Evolutionary conservation across 371 early-diverging fungal genomes (phyloP), one percentile per base, ranked within the genome.

Genomic region (Mucor irregularis): DNA sequence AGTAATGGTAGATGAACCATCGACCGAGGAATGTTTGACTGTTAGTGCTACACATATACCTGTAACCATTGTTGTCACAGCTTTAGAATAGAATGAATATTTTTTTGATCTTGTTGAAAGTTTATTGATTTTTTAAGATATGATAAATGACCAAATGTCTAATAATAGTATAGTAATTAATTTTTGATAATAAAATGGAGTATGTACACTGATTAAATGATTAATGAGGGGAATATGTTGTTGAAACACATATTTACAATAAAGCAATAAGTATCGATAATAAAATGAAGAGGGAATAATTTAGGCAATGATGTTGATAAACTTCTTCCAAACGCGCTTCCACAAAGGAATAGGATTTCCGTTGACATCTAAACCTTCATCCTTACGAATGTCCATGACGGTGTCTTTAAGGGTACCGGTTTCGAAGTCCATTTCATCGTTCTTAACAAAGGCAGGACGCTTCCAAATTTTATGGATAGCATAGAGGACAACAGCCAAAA

Each of bases 401-500:
- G 52, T 21, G 34, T 56, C 49, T 22, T 61, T 44, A n/a, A 67
- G 16, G 2, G 69, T 67, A 31, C 77, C 77, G 5, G 66, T 69
- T 11, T 65, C 73, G 57, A 76, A 76, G 48, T 76, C 77, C 73
- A 76, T 76, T 5, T 76, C 77, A 4, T 8, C 16, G 5, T 22
- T 30, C 53, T 77, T 73, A 48, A 71, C 58, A 64, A 73, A 68
- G 0, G 58, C 48, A 24, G 63, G 68, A 10, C 73, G 67, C 17
- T 52, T 53, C 39, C 58, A 43, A 0, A 81, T 10, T 63, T 85
- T 86, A 62, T 85, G 81, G 3, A 70, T 73, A 16, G 78, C 31
- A 26, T 80, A 87, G 24, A 85, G 69, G 2, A 68, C 52, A 5
- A 82, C 29, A 54, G 81, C 80, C 43, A 85, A 65, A 17, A 80